These are phyloP conservation scores for Pichia sp. DNA, from an alignment of 1,139 yeast species.

Conservation along the genomic window DNA sequence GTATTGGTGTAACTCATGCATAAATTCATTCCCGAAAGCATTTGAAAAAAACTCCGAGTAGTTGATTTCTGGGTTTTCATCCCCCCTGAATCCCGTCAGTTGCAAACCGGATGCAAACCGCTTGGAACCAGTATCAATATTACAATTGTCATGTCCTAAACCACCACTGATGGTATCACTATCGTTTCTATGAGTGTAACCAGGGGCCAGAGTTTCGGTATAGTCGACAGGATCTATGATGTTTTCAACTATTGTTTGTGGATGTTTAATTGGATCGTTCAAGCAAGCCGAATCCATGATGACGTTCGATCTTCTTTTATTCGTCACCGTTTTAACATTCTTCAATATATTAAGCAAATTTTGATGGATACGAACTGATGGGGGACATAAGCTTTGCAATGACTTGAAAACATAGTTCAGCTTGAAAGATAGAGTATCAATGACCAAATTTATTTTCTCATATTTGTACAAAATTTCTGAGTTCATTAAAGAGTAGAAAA, in stretches of 20 bases:
- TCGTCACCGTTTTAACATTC: background rate
- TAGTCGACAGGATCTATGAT: background rate
- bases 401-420: background rate
- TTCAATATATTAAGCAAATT: background rate
- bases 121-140: background rate
- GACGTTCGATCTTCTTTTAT: background rate
- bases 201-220: too few relatives aligned
- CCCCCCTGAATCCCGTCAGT: background rate
- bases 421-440: background rate
- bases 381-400: background rate
- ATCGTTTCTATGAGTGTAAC: background rate
- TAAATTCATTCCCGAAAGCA: background rate
- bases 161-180: background rate
- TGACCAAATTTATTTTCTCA: background rate
- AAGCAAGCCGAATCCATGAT: background rate
- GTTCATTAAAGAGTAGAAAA: background rate
- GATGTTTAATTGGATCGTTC: background rate
- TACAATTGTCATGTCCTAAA: background rate
- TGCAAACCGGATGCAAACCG: background rate
- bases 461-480: background rate
- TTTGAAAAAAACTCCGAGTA: background rate
- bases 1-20: background rate
- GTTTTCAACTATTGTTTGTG: background rate
- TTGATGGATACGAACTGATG: background rate
- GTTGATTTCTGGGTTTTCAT: background rate